Evolutionary conservation across 129 eudicot species (phyloP).

Genomic region (Pulicaria dysenterica): DNA sequence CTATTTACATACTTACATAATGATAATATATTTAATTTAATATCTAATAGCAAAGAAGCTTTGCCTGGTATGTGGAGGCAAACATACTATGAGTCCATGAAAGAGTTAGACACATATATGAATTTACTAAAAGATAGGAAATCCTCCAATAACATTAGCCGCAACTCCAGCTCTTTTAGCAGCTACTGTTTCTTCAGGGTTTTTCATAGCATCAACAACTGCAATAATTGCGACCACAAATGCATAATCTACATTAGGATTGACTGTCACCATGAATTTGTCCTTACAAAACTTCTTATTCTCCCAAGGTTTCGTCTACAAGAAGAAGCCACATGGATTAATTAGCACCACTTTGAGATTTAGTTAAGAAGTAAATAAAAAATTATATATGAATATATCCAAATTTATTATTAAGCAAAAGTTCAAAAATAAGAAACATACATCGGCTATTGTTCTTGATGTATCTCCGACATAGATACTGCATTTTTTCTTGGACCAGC

Average conservation of each 20-base stretch:
- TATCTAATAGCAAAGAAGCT: too few relatives aligned
- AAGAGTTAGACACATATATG: too few relatives aligned
- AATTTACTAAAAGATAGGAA: too few relatives aligned
- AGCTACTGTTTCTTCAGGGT: background rate
- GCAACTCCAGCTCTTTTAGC: too few relatives aligned
- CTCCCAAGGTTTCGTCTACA: constrained; percentile 35
- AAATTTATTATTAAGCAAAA: background rate
- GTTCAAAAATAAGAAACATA: background rate
- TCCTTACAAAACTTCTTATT: constrained; percentile 32
- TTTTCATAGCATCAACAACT: constrained; percentile 33
- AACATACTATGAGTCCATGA: too few relatives aligned
- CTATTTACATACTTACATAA: too few relatives aligned
- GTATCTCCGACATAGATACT: constrained; percentile 36
- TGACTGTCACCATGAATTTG: constrained; percentile 44
- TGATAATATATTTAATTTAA: too few relatives aligned
- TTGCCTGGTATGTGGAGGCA: too few relatives aligned
- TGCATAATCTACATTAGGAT: constrained; percentile 52
- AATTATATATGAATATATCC: background rate
- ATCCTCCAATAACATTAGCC: too few relatives aligned
- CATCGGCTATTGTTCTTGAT: constrained; percentile 38
- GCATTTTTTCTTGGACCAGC: constrained; percentile 35
- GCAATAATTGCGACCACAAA: constrained; percentile 45
- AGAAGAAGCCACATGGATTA: background rate
- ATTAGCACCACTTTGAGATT: background rate
- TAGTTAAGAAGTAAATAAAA: too few relatives aligned